Base-by-base conservation (phyloP, 2,329 filamentous ascomycete genomes). In the Monosporascus sp. region DNA sequence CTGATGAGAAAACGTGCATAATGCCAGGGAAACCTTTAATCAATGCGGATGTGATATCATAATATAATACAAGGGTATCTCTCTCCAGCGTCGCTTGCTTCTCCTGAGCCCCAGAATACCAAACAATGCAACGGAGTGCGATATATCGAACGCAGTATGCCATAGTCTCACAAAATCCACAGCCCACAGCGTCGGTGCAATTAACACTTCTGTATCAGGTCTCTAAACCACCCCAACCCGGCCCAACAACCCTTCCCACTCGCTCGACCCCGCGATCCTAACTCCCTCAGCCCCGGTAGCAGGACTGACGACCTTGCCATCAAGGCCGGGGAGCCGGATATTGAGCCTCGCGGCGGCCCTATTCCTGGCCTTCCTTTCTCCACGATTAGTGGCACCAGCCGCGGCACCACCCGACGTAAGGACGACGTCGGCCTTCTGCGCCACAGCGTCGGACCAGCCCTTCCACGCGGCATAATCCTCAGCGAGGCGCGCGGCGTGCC, bases 401-500 rank as follows among this genome's bases (percentile, higher is more conserved):
- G 58, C 56, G 43, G 52, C 45, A 9, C 20, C 14, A 3, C 55
- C 55, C 22, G 31, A 35, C 9, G 31, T 35, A 35, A 62, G 52
- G 50, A 81, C 65, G 7, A 74, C 69, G 50, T 67, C 66, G 3
- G 75, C 76, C 72, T 84, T 85, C 63, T 75, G 73, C 11, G 80
- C 63, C 36, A 86, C 77, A 7, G 75, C 74, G 24, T 75, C 72
- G 61, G 79, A 75, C 83, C 83, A 86, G 54, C 72, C 70, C 61
- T 74, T 76, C 83, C 83, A 86, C 1, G 77, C 73, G 24, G 79
- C 83, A 62, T 81, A 87, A 57, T 88, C 80, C 68, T 89, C 86
- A 53, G 75, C 77, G 66, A 86, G 80, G 66, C 76, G 79, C 18
- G 84, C 85, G 9, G 84, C 83, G 55, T 86, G 82, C 70, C 85